Base-by-base conservation (phyloP, 371 early-diverging fungal species). In the Rhizopus delemar region DNA sequence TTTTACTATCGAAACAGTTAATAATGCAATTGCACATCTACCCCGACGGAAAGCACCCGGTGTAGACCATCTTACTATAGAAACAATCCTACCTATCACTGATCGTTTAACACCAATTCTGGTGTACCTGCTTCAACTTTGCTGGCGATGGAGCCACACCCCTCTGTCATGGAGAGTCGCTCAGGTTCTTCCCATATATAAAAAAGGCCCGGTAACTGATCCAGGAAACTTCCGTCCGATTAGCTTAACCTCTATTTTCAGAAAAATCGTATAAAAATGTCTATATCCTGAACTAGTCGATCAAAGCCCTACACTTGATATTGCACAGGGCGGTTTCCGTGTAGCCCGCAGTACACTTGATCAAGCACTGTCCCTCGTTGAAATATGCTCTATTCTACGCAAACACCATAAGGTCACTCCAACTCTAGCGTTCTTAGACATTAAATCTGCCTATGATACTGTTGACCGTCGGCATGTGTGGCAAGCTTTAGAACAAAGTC, bases 321-420 rank as follows among this genome's bases (percentile, higher is more conserved):
- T 66, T 12, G 70, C 65, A 4, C 66, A 74, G 59, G 74, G 70
- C n/a, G 70, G 74, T 3, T 74, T 74, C 35, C 65, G 68, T 2
- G 11, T 36, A 8, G 36, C 48, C 0, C 50, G 70, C 1, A 46
- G 68, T 39, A 36, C 68, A 0, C 32, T 74, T 3, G 74, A 70
- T 39, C 70, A 74, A 53, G 66, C 66, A 0, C 57, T 66, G 2
- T 65, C 61, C 51, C 60, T 65, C 1, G 56, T 43, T 2, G 58
- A 56, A 41, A 64, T 59, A 12, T 64, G 59, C 32, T 8, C 2
- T 0, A 11, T 38, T 0, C 55, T 64, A 8, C 43, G 51, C 0
- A n/a, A 8, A 0, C 4, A 46, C 3, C 31, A 48, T 15, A 15
- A 11, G 2, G 15, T 56, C 15, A 33, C 12, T 0, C 62, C 66